Percentiles rank a stretch among this genome's conserved stretches.
phyloP scores from a whole-genome alignment of 1,139 yeast species.

The Geotrichum carabidarum region DNA sequence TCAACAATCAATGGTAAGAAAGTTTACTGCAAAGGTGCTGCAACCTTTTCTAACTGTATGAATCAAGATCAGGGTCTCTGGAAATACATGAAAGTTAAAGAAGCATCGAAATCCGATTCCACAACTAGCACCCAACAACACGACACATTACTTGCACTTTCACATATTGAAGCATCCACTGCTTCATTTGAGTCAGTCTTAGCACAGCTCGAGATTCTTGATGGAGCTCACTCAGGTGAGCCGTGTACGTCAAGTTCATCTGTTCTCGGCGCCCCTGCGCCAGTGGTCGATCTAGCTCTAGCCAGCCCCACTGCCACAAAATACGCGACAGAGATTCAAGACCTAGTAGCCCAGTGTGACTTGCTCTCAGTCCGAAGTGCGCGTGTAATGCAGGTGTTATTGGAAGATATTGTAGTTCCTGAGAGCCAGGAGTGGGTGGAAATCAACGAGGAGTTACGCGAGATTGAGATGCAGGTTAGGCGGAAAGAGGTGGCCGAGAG shows the following conservation, averaged over 20 bases:
- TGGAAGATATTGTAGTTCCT: slow-evolving; percentile 18
- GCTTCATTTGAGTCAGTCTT: too few relatives aligned
- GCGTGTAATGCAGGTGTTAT: slow-evolving; percentile 20
- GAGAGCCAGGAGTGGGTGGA: slow-evolving; percentile 23
- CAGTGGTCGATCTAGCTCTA: slow-evolving; percentile 3
- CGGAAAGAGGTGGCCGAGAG: slow-evolving; percentile 9
- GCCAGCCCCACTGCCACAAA: slow-evolving; percentile 11
- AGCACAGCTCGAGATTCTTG: too few relatives aligned
- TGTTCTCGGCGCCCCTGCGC: slow-evolving; percentile 3
- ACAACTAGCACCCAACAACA: neutral
- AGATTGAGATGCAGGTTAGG: slow-evolving; percentile 20
- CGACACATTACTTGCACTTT: neutral
- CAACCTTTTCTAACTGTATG: neutral
- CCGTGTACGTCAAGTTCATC: neutral
- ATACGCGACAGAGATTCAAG: slow-evolving; percentile 13
- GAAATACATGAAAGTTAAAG: slow-evolving; percentile 8
- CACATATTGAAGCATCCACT: slow-evolving; percentile 13
- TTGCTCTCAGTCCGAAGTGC: slow-evolving; percentile 25
- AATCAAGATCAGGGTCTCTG: neutral
- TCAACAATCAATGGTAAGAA: neutral
- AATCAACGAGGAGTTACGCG: slow-evolving; percentile 19
- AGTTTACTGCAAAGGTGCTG: neutral
- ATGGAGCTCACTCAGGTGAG: too few relatives aligned
- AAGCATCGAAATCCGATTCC: neutral
- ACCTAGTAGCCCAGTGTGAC: slow-evolving; percentile 18